Conservation (phyloP, 2,329 filamentous ascomycete species). For the Coniochaeta sp. region DNA sequence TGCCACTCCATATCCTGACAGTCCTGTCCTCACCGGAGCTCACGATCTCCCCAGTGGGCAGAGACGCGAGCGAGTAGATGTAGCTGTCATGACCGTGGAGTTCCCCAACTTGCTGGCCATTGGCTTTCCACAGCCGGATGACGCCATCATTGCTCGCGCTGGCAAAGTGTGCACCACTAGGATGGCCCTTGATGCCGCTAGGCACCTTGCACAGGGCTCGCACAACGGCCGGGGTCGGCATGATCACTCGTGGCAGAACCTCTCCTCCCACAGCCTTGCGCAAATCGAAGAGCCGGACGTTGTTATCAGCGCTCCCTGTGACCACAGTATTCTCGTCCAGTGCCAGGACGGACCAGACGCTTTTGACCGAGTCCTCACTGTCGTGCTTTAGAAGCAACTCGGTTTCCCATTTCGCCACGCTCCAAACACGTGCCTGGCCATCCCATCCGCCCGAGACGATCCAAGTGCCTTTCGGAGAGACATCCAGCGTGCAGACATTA, state of each 20-base stretch:
- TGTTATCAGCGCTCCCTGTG: slow-evolving; percentile 88
- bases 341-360: slow-evolving; percentile 87
- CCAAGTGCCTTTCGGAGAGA: slow-evolving; percentile 62
- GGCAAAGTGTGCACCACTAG: slow-evolving; percentile 84
- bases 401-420: slow-evolving; percentile 75
- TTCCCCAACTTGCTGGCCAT: slow-evolving; percentile 68
- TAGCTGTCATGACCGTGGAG: slow-evolving; percentile 89
- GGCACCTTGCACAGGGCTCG: slow-evolving; percentile 83
- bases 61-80: slow-evolving; percentile 74
- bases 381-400: slow-evolving; percentile 68
- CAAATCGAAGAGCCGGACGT: slow-evolving; percentile 77
- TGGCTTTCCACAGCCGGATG: slow-evolving; percentile 79
- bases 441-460: slow-evolving; percentile 95
- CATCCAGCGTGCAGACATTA: slow-evolving; percentile 84
- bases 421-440: slow-evolving; percentile 79
- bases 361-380: slow-evolving; percentile 44
- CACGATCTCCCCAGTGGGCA: slow-evolving; percentile 80
- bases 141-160: slow-evolving; percentile 90
- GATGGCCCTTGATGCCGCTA: slow-evolving; percentile 45
- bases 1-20: slow-evolving; percentile 77
- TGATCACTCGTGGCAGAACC: slow-evolving; percentile 43
- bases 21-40: slow-evolving; percentile 95
- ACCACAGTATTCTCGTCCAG: slow-evolving; percentile 74
- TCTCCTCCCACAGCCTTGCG: slow-evolving; percentile 49
- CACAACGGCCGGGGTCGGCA: slow-evolving; percentile 71